phyloP scores from a whole-genome alignment of 2,329 filamentous ascomycete genomes.

The Colletotrichum tabaci region DNA sequence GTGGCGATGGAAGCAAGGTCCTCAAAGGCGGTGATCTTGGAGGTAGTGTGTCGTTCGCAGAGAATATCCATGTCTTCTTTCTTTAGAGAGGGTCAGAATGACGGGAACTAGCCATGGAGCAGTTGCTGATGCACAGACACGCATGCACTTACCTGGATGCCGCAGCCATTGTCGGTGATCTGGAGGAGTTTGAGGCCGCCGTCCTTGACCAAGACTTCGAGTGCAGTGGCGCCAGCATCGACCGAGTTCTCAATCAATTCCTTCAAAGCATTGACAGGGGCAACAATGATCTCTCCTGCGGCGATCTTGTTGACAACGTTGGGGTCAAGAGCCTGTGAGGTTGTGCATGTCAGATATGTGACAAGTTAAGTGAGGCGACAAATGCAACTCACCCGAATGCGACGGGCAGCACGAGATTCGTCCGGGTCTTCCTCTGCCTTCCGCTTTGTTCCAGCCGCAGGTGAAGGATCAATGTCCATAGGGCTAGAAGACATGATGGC shows the following conservation, averaged over 20 bases:
- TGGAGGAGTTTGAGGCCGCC: slow-evolving; percentile 95
- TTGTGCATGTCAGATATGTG: slow-evolving; percentile 17
- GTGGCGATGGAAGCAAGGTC: slow-evolving; percentile 91
- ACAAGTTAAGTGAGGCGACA: slow-evolving; percentile 16
- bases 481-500: slow-evolving; percentile 51
- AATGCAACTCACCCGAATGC: slow-evolving; percentile 62
- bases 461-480: slow-evolving; percentile 61
- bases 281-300: slow-evolving; percentile 97
- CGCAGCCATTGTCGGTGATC: slow-evolving; percentile 97
- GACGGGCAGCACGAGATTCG: slow-evolving; percentile 59
- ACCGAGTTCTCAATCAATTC: slow-evolving; percentile 98
- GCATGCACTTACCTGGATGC: slow-evolving; percentile 79
- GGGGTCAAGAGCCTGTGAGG: slow-evolving; percentile 81
- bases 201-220: slow-evolving; percentile 95
- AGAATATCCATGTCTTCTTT: slow-evolving; percentile 92
- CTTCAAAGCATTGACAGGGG: slow-evolving; percentile 95
- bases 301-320: slow-evolving; percentile 99
- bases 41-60: slow-evolving; percentile 97
- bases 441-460: slow-evolving; percentile 62
- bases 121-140: too few relatives aligned
- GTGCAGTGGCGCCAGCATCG: slow-evolving; percentile 92
- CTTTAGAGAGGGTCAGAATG: slow-evolving; percentile 60
- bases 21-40: slow-evolving; percentile 94
- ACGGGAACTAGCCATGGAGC: too few relatives aligned
- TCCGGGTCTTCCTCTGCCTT: slow-evolving; percentile 60